phyloP scores from a whole-genome alignment of 768 basidiomycete genomes.

The Lactarius hatsudake region DNA sequence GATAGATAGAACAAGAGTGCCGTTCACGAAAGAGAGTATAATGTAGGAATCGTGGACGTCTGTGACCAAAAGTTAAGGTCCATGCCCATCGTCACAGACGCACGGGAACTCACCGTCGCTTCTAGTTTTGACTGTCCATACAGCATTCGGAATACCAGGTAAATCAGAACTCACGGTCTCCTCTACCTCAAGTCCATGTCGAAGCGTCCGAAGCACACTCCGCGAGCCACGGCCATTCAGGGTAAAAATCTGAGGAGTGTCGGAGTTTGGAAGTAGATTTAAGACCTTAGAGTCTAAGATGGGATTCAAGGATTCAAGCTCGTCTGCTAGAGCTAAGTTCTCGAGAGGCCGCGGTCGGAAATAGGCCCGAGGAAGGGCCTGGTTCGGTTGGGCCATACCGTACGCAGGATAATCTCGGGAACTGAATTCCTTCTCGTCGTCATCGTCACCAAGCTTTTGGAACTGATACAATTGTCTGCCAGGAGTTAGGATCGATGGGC shows the following conservation, averaged over 20 bases:
- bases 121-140: conserved; percentile 93
- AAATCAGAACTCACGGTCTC: conserved; percentile 94
- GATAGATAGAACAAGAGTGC: conserved; percentile 93
- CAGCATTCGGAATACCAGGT: conserved; percentile 96
- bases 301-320: conserved; percentile 86
- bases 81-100: neutral
- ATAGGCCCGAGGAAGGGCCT: conserved; percentile 68
- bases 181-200: conserved; percentile 93
- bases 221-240: conserved; percentile 89
- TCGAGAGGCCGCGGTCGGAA: conserved; percentile 87
- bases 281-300: conserved; percentile 90
- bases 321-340: conserved; percentile 88
- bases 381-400: conserved; percentile 73
- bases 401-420: conserved; percentile 81
- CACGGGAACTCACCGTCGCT: conserved; percentile 69
- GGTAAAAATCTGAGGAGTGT: conserved; percentile 94
- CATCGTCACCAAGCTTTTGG: conserved; percentile 97
- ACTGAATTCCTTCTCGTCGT: conserved; percentile 87
- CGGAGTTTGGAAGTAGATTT: conserved; percentile 86
- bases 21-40: conserved; percentile 97
- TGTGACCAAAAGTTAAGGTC: conserved; percentile 33
- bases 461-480: conserved; percentile 92
- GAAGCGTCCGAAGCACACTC: conserved; percentile 83
- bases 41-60: conserved; percentile 96
- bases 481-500: conserved; percentile 23